phyloP scores from a whole-genome alignment of 1,284 basidiomycete genomes.

The Heimioporus retisporus region DNA sequence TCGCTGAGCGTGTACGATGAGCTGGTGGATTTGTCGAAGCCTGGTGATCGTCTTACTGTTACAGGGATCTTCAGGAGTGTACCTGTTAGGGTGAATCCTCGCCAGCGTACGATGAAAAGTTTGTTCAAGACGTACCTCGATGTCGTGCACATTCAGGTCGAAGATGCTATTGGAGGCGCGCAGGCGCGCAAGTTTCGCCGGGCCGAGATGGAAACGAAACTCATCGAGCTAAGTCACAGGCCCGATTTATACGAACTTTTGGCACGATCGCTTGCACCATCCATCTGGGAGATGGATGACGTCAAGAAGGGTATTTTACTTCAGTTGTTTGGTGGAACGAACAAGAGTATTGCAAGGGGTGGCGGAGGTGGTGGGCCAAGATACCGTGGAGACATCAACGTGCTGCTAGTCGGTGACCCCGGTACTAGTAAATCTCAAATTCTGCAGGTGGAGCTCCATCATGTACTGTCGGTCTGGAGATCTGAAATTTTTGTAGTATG shows the following conservation, averaged over 20 bases:
- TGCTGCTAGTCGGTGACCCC: constrained; percentile 97
- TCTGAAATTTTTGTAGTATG: constrained; percentile 71
- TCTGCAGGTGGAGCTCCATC: constrained; percentile 69
- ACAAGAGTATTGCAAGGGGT: constrained; percentile 93
- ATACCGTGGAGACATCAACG: constrained; percentile 98
- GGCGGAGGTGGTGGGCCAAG: constrained; percentile 96
- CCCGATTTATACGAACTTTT: constrained; percentile 93
- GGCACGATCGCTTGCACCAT: constrained; percentile 90
- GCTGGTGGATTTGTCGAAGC: constrained; percentile 95
- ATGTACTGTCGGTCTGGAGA: background rate
- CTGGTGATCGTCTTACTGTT: constrained; percentile 93
- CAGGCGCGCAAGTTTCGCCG: constrained; percentile 60
- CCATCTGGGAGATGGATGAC: constrained; percentile 99
- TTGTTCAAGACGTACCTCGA: constrained; percentile 98
- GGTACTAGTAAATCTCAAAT: constrained; percentile 99
- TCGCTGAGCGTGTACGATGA: constrained; percentile 98
- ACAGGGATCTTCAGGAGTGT: constrained; percentile 97
- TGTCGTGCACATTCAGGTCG: constrained; percentile 88
- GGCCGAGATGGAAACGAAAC: constrained; percentile 68
- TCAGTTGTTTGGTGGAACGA: constrained; percentile 98
- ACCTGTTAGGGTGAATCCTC: constrained; percentile 94
- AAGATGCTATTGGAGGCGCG: constrained; percentile 51
- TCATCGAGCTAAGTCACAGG: constrained; percentile 77
- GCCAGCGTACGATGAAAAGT: constrained; percentile 93
- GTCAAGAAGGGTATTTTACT: constrained; percentile 98